Evolutionary conservation across 2,329 filamentous ascomycete genomes (phyloP).

Genomic region (Trichoderma citrinoviride): DNA sequence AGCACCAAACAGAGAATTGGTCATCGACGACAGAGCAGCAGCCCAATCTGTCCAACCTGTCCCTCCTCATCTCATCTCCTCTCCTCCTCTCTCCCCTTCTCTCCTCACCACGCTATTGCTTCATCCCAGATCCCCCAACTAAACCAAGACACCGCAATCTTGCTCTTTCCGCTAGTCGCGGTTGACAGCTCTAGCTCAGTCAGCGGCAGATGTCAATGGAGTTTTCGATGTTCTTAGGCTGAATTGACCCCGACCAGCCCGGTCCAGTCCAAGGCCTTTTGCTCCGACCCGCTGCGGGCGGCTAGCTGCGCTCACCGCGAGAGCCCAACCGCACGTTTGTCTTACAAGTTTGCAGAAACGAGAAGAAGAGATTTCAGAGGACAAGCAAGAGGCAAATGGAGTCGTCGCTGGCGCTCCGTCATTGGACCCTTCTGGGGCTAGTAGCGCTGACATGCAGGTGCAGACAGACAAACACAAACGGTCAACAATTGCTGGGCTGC

Average conservation of each 20-base stretch:
- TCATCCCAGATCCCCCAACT: background rate
- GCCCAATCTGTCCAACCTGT: too few species aligned
- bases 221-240: constrained; percentile 6
- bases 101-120: too few species aligned
- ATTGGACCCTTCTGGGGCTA: background rate
- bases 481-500: too few species aligned
- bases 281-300: constrained; percentile 8
- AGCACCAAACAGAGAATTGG: too few species aligned
- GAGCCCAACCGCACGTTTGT: background rate
- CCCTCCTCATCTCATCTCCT: too few species aligned
- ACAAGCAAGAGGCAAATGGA: background rate
- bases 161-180: background rate
- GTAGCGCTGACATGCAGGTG: background rate
- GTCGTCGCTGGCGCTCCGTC: background rate
- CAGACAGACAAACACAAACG: background rate
- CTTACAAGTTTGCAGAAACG: background rate
- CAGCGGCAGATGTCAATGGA: constrained; percentile 6
- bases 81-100: too few species aligned
- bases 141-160: constrained; percentile 2
- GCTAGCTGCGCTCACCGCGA: constrained; percentile 12
- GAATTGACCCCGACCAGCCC: background rate
- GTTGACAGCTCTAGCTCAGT: background rate
- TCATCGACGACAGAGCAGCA: too few species aligned
- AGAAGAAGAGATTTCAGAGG: background rate
- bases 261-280: background rate